phyloP scores from a whole-genome alignment of 2,329 filamentous ascomycete genomes.

The Bipolaris bicolor region DNA sequence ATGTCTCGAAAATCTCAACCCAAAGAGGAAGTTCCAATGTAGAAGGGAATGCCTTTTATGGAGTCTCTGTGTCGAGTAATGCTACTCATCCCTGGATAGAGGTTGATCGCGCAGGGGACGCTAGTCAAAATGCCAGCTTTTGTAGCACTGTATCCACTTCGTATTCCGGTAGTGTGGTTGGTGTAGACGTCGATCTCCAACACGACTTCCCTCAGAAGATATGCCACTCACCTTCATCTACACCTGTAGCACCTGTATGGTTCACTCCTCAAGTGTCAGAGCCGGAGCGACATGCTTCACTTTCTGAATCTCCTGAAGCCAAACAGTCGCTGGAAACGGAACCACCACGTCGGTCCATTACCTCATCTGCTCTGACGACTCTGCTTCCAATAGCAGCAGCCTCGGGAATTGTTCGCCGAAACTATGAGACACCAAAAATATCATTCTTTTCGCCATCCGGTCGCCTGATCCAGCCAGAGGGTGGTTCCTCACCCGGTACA shows the following conservation, averaged over 20 bases:
- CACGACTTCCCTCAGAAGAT: constrained; percentile 22
- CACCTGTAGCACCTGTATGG: constrained; percentile 32
- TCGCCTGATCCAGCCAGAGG: constrained; percentile 40
- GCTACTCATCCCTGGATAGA: constrained; percentile 25
- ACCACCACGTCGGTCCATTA: constrained; percentile 29
- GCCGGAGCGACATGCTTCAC: constrained; percentile 23
- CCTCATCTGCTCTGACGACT: constrained; percentile 45
- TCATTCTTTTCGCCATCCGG: constrained; percentile 47
- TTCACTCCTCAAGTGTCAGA: constrained; percentile 34
- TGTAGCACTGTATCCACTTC: constrained; percentile 44
- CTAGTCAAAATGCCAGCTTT: constrained; percentile 40
- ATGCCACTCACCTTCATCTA: constrained; percentile 30
- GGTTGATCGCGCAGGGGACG: constrained; percentile 21
- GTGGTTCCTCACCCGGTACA: constrained; percentile 20
- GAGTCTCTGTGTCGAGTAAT: constrained; percentile 27
- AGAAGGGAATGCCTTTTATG: constrained; percentile 32
- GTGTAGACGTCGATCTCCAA: constrained; percentile 45
- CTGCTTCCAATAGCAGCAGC: constrained; percentile 48
- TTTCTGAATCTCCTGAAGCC: constrained; percentile 15
- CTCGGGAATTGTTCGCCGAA: constrained; percentile 42
- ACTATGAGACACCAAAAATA: constrained; percentile 35
- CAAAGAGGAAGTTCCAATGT: constrained; percentile 29
- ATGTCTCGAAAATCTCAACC: constrained; percentile 18
- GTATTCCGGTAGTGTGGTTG: constrained; percentile 44
- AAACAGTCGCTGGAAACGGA: constrained; percentile 6